phyloP scores from a whole-genome alignment of 306 rosid species.

The Lagenaria siceraria region DNA sequence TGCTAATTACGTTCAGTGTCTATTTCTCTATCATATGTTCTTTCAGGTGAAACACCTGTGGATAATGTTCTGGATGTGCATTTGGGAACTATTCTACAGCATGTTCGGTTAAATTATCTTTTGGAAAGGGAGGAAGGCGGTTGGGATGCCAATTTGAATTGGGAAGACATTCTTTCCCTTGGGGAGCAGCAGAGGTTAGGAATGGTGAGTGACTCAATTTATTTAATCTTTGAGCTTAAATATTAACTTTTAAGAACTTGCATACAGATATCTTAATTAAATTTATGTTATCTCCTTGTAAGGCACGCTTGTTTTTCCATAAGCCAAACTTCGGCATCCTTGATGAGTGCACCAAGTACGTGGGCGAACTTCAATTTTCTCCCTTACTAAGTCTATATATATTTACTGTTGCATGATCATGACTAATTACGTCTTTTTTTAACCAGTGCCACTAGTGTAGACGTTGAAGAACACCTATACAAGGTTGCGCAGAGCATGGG shows the following conservation, averaged over 20 bases:
- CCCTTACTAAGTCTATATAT: not conserved
- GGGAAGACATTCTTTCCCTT: slow-evolving; percentile 92
- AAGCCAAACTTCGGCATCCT: slow-evolving; percentile 87
- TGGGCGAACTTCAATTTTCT: slow-evolving; percentile 9
- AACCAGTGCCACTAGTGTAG: slow-evolving; percentile 88
- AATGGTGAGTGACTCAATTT: slow-evolving; percentile 48
- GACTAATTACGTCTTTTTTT: not conserved
- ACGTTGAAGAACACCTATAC: slow-evolving; percentile 93
- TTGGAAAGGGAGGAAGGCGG: slow-evolving; percentile 70
- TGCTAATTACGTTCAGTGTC: not conserved
- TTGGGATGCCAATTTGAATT: slow-evolving; percentile 82
- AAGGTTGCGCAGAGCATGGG: slow-evolving; percentile 73
- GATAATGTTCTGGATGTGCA: slow-evolving; percentile 43
- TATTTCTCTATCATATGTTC: not conserved
- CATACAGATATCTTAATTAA: not conserved
- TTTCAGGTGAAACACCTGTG: slow-evolving; percentile 35
- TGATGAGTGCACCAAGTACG: slow-evolving; percentile 98
- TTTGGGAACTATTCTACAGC: slow-evolving; percentile 64
- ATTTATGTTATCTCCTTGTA: slow-evolving; percentile 20
- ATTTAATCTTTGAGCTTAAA: not conserved
- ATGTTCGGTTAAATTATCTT: slow-evolving; percentile 85
- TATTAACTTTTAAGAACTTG: slow-evolving; percentile 10
- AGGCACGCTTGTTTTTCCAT: slow-evolving; percentile 98
- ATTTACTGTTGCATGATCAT: not conserved
- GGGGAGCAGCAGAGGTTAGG: slow-evolving; percentile 99